A percentile compares a stretch with the other conserved stretches of the same genome.
phyloP scores from a whole-genome alignment of 2,329 filamentous ascomycete species.

The Elsinoe perseae region DNA sequence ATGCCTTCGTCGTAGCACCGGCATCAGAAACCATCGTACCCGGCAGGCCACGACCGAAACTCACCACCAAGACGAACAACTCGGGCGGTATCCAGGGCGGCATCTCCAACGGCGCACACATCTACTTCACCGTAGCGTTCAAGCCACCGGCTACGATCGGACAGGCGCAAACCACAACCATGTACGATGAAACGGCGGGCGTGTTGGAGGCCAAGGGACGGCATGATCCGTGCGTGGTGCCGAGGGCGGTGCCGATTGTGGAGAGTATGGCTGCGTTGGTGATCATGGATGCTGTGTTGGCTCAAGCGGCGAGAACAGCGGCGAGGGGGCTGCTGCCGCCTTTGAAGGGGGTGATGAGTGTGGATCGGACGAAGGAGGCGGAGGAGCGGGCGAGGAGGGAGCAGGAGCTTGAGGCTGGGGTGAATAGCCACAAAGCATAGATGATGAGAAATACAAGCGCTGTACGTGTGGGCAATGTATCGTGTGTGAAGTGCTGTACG shows the following conservation, averaged over 20 bases:
- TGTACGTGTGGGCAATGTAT: no score
- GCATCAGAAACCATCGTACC: conserved; percentile 23
- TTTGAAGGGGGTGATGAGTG: conserved; percentile 32
- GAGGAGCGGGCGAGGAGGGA: conserved; percentile 18
- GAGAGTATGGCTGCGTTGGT: conserved; percentile 87
- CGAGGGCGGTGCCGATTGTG: conserved; percentile 74
- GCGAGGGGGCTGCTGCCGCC: conserved; percentile 42
- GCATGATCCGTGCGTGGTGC: conserved; percentile 89
- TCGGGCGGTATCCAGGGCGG: conserved; percentile 92
- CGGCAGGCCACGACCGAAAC: conserved; percentile 45
- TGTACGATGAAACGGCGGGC: conserved; percentile 69
- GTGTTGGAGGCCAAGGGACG: conserved; percentile 83
- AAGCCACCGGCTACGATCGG: conserved; percentile 93
- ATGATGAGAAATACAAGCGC: neutral
- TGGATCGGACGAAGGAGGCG: conserved; percentile 19
- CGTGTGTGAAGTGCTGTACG: no score
- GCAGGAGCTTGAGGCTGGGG: conserved; percentile 17
- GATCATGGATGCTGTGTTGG: conserved; percentile 77
- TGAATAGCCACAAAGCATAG: neutral
- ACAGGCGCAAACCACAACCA: conserved; percentile 74
- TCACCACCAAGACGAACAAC: conserved; percentile 85
- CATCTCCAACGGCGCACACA: conserved; percentile 84
- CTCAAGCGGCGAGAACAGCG: conserved; percentile 60
- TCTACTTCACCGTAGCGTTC: conserved; percentile 93
- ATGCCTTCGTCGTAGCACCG: conserved; percentile 64